Percentiles rank a stretch among this genome's conserved stretches.
Conservation (phyloP, 768 basidiomycete genomes). For the Lactarius sp. region DNA sequence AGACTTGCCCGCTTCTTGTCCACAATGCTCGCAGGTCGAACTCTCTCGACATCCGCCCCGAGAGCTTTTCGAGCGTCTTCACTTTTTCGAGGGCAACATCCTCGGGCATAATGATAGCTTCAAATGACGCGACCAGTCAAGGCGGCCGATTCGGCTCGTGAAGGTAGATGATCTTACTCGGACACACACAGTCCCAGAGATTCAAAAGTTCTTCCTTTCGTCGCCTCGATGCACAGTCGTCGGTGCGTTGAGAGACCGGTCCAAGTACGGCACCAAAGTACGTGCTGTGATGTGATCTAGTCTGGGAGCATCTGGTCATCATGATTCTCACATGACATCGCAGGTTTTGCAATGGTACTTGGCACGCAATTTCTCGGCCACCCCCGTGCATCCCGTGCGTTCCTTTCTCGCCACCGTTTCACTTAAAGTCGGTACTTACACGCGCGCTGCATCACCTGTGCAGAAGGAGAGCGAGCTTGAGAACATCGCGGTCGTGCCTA, state of each 20-base stretch:
- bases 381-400: conserved; percentile 70
- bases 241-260: conserved; percentile 74
- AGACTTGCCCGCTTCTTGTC: conserved; percentile 82
- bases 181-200: conserved; percentile 35
- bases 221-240: conserved; percentile 69
- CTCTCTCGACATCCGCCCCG: conserved; percentile 85
- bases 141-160: not conserved
- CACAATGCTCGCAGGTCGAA: conserved; percentile 92
- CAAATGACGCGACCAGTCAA: conserved; percentile 11
- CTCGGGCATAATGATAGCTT: conserved; percentile 88
- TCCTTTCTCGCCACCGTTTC: not conserved
- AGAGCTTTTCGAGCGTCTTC: conserved; percentile 69
- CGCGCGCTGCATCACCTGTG: not conserved
- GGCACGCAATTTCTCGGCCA: conserved; percentile 50
- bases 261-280: conserved; percentile 76
- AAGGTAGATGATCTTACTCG: conserved; percentile 48
- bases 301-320: too few relatives aligned
- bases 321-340: not conserved
- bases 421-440: not conserved
- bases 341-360: conserved; percentile 80
- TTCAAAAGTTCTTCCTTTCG: conserved; percentile 51
- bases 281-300: not conserved
- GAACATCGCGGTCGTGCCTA: conserved; percentile 50
- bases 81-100: conserved; percentile 91
- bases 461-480: conserved; percentile 71